Conservation (phyloP, 2,329 filamentous ascomycete genomes). For the Polytolypa hystricis region DNA sequence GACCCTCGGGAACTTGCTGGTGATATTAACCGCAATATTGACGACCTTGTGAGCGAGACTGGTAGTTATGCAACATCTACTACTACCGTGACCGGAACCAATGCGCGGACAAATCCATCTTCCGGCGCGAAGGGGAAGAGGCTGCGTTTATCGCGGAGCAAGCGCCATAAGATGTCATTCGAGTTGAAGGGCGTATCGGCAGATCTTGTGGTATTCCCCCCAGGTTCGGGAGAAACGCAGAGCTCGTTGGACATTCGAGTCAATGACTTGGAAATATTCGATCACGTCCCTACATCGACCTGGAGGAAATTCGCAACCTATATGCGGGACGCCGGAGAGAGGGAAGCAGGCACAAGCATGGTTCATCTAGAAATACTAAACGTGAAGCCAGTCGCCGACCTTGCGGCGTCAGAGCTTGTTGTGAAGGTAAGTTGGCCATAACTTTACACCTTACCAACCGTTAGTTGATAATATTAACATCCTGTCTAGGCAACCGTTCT, state of each 20-base stretch:
- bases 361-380: slow-evolving; percentile 79
- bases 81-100: slow-evolving; percentile 38
- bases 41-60: slow-evolving; percentile 78
- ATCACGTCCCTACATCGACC: slow-evolving; percentile 87
- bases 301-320: slow-evolving; percentile 99
- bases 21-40: slow-evolving; percentile 78
- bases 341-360: slow-evolving; percentile 81
- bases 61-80: slow-evolving; percentile 76
- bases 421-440: slow-evolving; percentile 46
- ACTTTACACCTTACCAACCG: neutral
- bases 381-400: slow-evolving; percentile 70
- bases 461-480: slow-evolving; percentile 11
- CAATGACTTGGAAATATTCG: slow-evolving; percentile 76
- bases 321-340: slow-evolving; percentile 72
- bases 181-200: slow-evolving; percentile 76
- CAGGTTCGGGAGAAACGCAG: slow-evolving; percentile 66
- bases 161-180: slow-evolving; percentile 88
- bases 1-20: slow-evolving; percentile 72
- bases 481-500: slow-evolving; percentile 53
- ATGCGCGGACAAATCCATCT: slow-evolving; percentile 25
- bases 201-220: slow-evolving; percentile 71
- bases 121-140: slow-evolving; percentile 39
- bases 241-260: slow-evolving; percentile 79
- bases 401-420: slow-evolving; percentile 83
- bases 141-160: slow-evolving; percentile 71